phyloP scores from a whole-genome alignment of 495 filamentous ascomycete species.

The Penicillium coffeae region DNA sequence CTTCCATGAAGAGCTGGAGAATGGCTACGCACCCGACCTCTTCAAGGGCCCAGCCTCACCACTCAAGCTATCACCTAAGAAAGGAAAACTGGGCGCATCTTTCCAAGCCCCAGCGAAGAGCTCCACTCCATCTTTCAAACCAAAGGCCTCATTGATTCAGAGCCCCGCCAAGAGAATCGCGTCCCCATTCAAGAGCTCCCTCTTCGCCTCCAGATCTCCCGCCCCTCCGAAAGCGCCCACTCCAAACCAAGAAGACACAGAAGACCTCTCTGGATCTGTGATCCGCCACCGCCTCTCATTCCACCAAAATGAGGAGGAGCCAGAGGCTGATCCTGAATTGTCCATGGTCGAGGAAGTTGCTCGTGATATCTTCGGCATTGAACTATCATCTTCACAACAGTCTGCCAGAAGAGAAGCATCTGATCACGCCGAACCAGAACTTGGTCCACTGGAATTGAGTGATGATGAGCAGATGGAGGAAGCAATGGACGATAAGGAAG shows the following conservation, averaged over 20 bases:
- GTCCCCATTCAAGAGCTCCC: conserved; percentile 38
- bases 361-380: conserved; percentile 25
- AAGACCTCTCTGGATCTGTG: neutral
- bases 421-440: neutral
- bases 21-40: conserved; percentile 24
- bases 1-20: conserved; percentile 13
- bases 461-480: neutral
- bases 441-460: conserved; percentile 1
- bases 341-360: conserved; percentile 27
- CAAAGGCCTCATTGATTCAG: conserved; percentile 35
- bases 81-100: conserved; percentile 36
- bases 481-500: neutral
- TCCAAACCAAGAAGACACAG: neutral
- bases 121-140: conserved; percentile 29
- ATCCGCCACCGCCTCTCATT: neutral
- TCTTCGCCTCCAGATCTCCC: conserved; percentile 14
- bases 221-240: neutral
- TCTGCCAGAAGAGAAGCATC: conserved; percentile 9
- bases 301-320: neutral
- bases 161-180: conserved; percentile 41
- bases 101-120: conserved; percentile 26
- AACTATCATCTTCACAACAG: conserved; percentile 6
- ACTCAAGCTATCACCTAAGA: conserved; percentile 45
- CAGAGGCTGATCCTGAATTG: conserved; percentile 8
- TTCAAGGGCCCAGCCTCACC: conserved; percentile 29